Percentiles rank a stretch among this genome's conserved stretches.
phyloP scores from a whole-genome alignment of 169 alveolate genomes.

The Plasmodium vinckei region DNA sequence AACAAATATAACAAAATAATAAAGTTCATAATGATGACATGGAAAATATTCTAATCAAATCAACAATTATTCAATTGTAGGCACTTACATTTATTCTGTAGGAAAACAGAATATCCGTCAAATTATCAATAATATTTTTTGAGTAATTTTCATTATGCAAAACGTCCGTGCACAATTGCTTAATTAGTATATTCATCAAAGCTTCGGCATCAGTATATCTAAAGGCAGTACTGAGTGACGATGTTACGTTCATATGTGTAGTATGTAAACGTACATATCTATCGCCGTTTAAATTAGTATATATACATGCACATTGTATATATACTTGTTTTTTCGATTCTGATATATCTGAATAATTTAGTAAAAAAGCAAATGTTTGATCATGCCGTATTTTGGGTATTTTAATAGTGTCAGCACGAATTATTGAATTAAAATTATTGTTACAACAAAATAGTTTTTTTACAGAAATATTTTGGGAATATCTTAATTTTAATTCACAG shows the following conservation, averaged over 20 bases:
- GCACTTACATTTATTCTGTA: constrained; percentile 49
- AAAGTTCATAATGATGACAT: neutral
- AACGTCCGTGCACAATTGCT: constrained; percentile 76
- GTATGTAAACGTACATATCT: constrained; percentile 82
- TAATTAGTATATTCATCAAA: constrained; percentile 76
- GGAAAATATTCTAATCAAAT: too few species aligned
- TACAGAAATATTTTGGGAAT: constrained; percentile 75
- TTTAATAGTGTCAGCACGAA: constrained; percentile 76
- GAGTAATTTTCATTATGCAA: constrained; percentile 68
- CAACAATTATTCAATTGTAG: neutral
- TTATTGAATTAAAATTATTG: constrained; percentile 79
- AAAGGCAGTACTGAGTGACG: constrained; percentile 76
- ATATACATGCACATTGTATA: constrained; percentile 84
- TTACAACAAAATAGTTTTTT: constrained; percentile 79
- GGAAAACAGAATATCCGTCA: constrained; percentile 66
- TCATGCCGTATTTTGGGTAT: constrained; percentile 83
- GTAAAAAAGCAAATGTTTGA: constrained; percentile 79
- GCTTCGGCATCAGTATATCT: constrained; percentile 80
- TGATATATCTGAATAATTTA: constrained; percentile 77
- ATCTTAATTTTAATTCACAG: constrained; percentile 83
- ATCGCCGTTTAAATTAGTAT: constrained; percentile 77
- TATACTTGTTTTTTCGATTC: constrained; percentile 74
- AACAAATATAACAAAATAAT: neutral
- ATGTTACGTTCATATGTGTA: constrained; percentile 75
- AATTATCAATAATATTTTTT: constrained; percentile 35